Conservation (phyloP, 2,329 filamentous ascomycete species). For the Orbilia ellipsospora region DNA sequence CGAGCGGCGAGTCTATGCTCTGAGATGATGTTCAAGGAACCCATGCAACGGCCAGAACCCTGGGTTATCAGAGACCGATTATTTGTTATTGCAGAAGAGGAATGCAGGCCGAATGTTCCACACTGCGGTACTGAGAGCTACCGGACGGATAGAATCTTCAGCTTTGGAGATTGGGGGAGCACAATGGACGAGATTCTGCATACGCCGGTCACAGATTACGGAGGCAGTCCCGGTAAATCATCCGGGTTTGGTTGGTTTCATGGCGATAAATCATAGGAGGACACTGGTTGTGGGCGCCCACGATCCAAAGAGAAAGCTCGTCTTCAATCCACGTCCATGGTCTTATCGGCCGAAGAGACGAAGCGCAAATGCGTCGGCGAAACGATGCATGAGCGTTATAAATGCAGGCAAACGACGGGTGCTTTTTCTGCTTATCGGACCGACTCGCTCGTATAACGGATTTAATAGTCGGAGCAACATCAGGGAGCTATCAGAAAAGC, state of each 20-base stretch:
- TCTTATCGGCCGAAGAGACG: too few relatives aligned
- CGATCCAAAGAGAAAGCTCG: too few relatives aligned
- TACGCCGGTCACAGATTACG: constrained; percentile 53
- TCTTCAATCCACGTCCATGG: too few relatives aligned
- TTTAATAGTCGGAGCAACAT: background rate
- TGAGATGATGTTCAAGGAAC: constrained; percentile 54
- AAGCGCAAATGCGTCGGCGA: constrained; percentile 29
- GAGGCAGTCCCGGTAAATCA: constrained; percentile 40
- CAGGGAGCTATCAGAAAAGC: background rate
- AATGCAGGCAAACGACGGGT: constrained; percentile 5
- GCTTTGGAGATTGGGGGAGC: constrained; percentile 53
- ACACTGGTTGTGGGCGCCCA: too few relatives aligned
- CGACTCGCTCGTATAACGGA: background rate
- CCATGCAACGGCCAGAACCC: constrained; percentile 49
- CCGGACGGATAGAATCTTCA: constrained; percentile 41
- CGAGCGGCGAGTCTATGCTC: constrained; percentile 39
- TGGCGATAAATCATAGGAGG: constrained; percentile 30
- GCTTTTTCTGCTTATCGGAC: constrained; percentile 11
- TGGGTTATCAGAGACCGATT: constrained; percentile 46
- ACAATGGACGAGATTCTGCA: constrained; percentile 52
- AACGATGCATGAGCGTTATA: background rate
- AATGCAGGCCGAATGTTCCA: constrained; percentile 47
- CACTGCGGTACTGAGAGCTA: constrained; percentile 44
- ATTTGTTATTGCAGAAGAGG: constrained; percentile 49
- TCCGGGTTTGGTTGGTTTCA: constrained; percentile 46